phyloP scores from a whole-genome alignment of 805 yeast species.

The Saccharomycopsis fermentans region DNA sequence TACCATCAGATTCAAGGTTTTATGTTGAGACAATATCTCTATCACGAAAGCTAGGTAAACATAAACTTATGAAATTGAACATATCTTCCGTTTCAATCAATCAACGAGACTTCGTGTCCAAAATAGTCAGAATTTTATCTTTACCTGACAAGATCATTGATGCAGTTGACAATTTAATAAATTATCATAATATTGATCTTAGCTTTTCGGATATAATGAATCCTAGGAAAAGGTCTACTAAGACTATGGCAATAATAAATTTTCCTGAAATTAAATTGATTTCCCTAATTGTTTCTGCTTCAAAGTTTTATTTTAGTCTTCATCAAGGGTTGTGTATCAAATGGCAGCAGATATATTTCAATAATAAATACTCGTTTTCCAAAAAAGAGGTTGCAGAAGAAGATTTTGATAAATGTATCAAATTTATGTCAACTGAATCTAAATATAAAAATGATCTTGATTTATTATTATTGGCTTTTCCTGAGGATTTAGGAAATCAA shows the following conservation, averaged over 20 bases:
- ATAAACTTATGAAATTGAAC: background rate
- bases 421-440: constrained; percentile 21
- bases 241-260: background rate
- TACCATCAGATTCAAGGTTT: constrained; percentile 33
- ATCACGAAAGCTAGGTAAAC: background rate
- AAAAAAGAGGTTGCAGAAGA: constrained; percentile 21
- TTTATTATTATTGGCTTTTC: constrained; percentile 10
- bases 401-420: constrained; percentile 20
- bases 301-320: constrained; percentile 22
- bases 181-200: constrained; percentile 41
- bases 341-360: background rate
- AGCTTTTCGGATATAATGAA: background rate
- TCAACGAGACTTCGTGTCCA: constrained; percentile 38
- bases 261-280: constrained; percentile 23
- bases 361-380: background rate
- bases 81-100: constrained; percentile 33
- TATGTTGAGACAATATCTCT: constrained; percentile 18
- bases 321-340: background rate
- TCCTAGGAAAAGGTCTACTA: background rate
- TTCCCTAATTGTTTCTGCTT: constrained; percentile 13
- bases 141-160: constrained; percentile 98
- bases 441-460: constrained; percentile 18
- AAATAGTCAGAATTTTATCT: constrained; percentile 36
- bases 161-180: constrained; percentile 76
- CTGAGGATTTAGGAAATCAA: constrained; percentile 17